phyloP scores from a whole-genome alignment of 345 rosid species.

The Syzygium aqueum region DNA sequence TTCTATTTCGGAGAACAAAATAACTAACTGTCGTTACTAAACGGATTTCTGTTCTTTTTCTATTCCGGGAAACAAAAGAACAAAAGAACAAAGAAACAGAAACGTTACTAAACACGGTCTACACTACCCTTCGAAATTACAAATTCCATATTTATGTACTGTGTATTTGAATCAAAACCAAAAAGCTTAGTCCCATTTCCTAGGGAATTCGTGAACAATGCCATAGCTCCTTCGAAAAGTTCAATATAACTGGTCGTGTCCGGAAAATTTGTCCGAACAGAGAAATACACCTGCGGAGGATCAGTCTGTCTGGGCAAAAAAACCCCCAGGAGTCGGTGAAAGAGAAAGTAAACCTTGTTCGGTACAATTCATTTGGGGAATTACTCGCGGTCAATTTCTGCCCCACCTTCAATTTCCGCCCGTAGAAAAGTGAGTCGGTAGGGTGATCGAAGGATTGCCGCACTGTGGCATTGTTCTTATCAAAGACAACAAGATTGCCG shows the following conservation, averaged over 20 bases:
- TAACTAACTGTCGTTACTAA: too few relatives aligned
- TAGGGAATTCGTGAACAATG: background rate
- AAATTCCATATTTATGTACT: background rate
- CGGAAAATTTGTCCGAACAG: background rate
- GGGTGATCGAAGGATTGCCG: constrained; percentile 4
- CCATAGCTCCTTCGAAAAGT: background rate
- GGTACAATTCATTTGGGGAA: background rate
- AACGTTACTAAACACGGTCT: too few relatives aligned
- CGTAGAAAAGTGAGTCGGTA: constrained; percentile 7
- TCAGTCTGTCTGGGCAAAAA: background rate
- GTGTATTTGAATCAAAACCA: background rate
- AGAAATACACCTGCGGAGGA: background rate
- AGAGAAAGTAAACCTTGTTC: constrained; percentile 4
- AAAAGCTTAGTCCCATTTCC: background rate
- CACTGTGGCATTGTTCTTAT: background rate
- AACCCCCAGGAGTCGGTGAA: background rate
- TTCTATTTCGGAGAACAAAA: too few relatives aligned
- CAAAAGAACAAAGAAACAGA: too few relatives aligned
- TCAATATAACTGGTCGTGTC: background rate
- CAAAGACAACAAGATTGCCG: background rate
- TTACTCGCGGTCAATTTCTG: constrained; percentile 2
- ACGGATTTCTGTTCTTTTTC: too few relatives aligned
- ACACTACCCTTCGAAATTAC: background rate
- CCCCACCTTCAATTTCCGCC: constrained; percentile 1
- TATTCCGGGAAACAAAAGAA: too few relatives aligned